Evolutionary conservation across 2,329 filamentous ascomycete species (phyloP), one percentile per base, ranked within the genome.

Genomic region (Metarhizium brunneum): DNA sequence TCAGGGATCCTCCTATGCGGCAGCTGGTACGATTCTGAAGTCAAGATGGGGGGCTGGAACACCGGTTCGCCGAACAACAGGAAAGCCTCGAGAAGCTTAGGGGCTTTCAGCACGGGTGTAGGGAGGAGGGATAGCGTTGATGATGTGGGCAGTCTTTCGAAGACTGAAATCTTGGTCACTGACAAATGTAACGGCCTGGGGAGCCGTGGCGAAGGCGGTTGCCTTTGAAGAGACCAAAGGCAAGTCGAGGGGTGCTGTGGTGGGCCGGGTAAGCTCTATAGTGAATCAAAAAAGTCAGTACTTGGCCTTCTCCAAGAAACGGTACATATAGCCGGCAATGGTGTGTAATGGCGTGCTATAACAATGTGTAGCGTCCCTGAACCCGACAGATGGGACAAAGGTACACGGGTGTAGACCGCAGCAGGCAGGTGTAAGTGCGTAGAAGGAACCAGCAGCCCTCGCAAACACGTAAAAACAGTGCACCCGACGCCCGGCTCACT

Each of bases 1-100:
- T 86, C 83, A 84, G 84, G 86, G 86, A 84, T 84, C 86, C 88
- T 95, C 89, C 90, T 97, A 99, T 99, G 92, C 94, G 94, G 94
- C 94, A 97, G 92, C 90, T 95, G 88, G 83, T 79, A 76, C 74
- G 76, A 76, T 76, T 81, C 75, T 73, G 81, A 76, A 71, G 76
- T 81, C 73, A 79, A 81, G 64, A 77, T 66, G 60, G 77, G 71
- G 66, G 72, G 60, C 62, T 72, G 71, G 70, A 76, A 71, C 68
- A 71, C 70, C 66, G 72, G 71, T 65, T 70, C 70, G 71, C 79
- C 69, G 68, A 79, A 74, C 71, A 81, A 73, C 70, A 80, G 68
- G 65, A 74, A 68, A 65, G 72, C 71, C 67, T 79, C 72, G 74
- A 76, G 69, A 59, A 73, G 68, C 67, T 79, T 78, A 80, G 69